Conservation (phyloP, 1,284 basidiomycete genomes). For the Cryptococcus sp. region DNA sequence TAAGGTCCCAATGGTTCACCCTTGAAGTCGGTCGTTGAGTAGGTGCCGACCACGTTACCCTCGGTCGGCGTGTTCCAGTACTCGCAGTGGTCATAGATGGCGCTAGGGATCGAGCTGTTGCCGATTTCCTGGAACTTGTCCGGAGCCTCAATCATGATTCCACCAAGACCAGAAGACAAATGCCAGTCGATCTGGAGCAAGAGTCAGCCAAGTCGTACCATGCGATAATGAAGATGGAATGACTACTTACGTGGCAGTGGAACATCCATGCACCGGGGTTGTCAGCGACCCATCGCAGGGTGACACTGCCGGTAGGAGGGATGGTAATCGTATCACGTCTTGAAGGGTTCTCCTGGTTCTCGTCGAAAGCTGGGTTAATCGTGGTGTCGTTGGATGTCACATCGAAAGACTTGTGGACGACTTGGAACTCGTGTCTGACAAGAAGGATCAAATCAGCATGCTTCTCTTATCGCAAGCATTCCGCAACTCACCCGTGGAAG, state of each 20-base stretch:
- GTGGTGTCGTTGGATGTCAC: conserved; percentile 73
- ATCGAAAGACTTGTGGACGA: conserved; percentile 70
- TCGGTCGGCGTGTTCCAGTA: conserved; percentile 61
- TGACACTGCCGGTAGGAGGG: conserved; percentile 54
- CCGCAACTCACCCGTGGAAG: conserved; percentile 45
- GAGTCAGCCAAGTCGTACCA: not conserved
- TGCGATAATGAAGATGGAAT: too few relatives aligned
- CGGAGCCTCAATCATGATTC: conserved; percentile 53
- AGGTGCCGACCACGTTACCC: conserved; percentile 64
- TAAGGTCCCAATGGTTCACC: conserved; percentile 68
- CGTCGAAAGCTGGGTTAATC: conserved; percentile 76
- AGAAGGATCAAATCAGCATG: not conserved
- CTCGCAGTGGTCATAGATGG: conserved; percentile 67
- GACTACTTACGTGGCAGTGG: conserved; percentile 49
- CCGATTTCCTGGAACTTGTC: conserved; percentile 42
- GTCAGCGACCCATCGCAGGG: conserved; percentile 56
- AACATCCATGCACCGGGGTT: conserved; percentile 60
- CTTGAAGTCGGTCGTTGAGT: conserved; percentile 49
- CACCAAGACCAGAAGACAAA: conserved; percentile 51
- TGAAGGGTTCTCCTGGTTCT: conserved; percentile 78
- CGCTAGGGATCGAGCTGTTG: conserved; percentile 37
- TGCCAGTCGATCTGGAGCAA: conserved; percentile 50
- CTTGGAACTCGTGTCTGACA: conserved; percentile 72
- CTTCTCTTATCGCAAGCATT: not conserved
- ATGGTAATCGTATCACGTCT: conserved; percentile 67